These are phyloP conservation scores for Aspergillus spinulosporus DNA, from an alignment of 2,329 filamentous ascomycete genomes.

Conservation along the genomic window DNA sequence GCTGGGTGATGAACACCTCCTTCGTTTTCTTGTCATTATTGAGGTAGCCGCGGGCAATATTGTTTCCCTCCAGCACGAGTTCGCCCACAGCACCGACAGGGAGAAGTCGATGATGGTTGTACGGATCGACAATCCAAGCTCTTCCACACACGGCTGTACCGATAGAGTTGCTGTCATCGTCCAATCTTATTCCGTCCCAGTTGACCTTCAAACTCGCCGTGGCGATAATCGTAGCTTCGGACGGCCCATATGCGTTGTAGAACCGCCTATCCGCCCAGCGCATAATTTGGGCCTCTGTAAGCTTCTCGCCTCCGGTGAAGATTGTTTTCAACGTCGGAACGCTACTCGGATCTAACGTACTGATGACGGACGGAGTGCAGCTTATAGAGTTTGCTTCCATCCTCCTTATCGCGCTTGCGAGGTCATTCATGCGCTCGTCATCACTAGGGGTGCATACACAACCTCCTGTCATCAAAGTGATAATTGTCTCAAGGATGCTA, in stretches of 20 bases:
- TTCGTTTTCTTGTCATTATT: constrained; percentile 37
- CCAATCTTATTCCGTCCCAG: constrained; percentile 30
- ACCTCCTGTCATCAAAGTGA: constrained; percentile 57
- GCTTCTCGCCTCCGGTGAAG: constrained; percentile 48
- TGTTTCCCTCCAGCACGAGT: constrained; percentile 49
- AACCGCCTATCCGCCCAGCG: constrained; percentile 48
- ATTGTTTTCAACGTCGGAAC: constrained; percentile 49
- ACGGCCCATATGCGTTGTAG: constrained; percentile 48
- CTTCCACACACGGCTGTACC: constrained; percentile 37
- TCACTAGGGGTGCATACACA: constrained; percentile 61
- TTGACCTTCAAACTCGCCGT: constrained; percentile 36
- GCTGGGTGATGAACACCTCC: constrained; percentile 36
- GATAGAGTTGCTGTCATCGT: constrained; percentile 34
- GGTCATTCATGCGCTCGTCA: constrained; percentile 52
- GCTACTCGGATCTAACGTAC: constrained; percentile 45
- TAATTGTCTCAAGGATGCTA: constrained; percentile 56
- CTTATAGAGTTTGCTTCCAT: constrained; percentile 56
- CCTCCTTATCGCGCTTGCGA: constrained; percentile 52
- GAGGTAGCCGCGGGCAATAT: constrained; percentile 49
- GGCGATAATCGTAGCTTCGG: constrained; percentile 42
- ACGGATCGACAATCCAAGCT: constrained; percentile 43
- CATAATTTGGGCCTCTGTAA: constrained; percentile 43
- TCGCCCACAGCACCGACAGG: constrained; percentile 51
- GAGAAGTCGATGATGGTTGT: constrained; percentile 39
- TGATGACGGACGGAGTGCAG: constrained; percentile 61